A percentile compares a stretch with the other conserved stretches of the same genome.
phyloP scores from a whole-genome alignment of 495 filamentous ascomycete species.

The Sabuloglossum arenarium region DNA sequence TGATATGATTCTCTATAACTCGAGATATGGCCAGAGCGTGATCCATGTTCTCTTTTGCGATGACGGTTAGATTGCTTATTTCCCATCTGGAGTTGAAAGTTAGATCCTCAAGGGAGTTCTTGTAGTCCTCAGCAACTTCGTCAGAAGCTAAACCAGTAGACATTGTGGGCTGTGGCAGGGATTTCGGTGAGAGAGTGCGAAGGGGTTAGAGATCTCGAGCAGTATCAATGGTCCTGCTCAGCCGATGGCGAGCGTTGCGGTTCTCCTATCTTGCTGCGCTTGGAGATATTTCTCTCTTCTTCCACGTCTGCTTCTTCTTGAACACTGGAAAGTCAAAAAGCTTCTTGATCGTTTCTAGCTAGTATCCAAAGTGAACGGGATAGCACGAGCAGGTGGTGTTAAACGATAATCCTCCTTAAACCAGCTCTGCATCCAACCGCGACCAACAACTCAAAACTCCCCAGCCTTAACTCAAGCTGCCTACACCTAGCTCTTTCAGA shows the following conservation, averaged over 20 bases:
- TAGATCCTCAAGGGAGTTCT: constrained; percentile 77
- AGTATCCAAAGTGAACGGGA: constrained; percentile 4
- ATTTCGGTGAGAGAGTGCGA: not conserved
- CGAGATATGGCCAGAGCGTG: constrained; percentile 82
- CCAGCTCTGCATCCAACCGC: not conserved
- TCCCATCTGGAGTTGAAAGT: constrained; percentile 73
- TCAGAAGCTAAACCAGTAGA: constrained; percentile 49
- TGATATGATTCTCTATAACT: constrained; percentile 78
- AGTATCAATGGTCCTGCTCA: not conserved
- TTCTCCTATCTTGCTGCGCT: not conserved
- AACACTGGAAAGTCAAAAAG: constrained; percentile 2
- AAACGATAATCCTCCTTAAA: not conserved
- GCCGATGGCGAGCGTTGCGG: not conserved
- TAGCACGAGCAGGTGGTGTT: not conserved
- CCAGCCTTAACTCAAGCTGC: not conserved
- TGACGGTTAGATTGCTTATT: constrained; percentile 87
- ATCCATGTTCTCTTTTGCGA: constrained; percentile 89
- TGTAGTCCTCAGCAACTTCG: constrained; percentile 90
- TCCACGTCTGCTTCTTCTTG: constrained; percentile 2
- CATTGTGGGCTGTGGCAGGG: constrained; percentile 30
- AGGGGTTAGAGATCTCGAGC: not conserved
- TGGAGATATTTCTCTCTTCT: constrained; percentile 1
- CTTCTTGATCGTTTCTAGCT: constrained; percentile 5
- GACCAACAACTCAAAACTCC: not conserved
- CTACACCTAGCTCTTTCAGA: not conserved